Base-by-base conservation (phyloP, 179 eudicot species). In the Beta lomatogona region DNA sequence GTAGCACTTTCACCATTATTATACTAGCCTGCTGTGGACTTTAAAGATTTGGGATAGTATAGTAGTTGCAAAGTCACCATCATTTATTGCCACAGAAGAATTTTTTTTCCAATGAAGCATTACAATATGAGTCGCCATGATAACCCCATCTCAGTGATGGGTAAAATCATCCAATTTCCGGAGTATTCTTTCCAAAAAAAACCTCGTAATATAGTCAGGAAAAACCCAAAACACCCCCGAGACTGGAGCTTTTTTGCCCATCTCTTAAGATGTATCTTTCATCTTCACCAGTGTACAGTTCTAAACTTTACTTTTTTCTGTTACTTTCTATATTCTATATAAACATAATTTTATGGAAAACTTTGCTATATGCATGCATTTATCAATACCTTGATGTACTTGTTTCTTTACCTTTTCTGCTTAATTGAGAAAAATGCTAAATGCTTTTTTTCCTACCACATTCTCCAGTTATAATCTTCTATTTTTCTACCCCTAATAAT, bases 41-140 rank as follows among this genome's bases (percentile, higher is more conserved):
- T 79, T 77, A 76, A 82, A 82, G 82, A 31, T 80, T 83, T 85
- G 80, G 84, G 71, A 71, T 75, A 68, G 85, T 89, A 55, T 75
- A 68, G 85, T 89, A 55, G 91, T 84, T 89, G 87, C 83, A 85
- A 86, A 59, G 88, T 89, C 91, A 77, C 86, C 73, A 85, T 86
- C 92, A 86, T 79, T 85, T 31, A 80, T 80, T 82, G 57, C 77
- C 85, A 76, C 80, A 15, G 21, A 77, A 73, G 73, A 59, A 21
- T 5, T 73, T 53, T 25, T 44, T 52, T 7, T 53, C 41, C 41
- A 73, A 63, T 59, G 59, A 45, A n/a, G 73, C 41, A 28, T 63
- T 77, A 10, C 71, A 15, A 28, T 74, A 36, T 66, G 44, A 28
- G 44, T 28, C 22, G 25, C 9, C 6, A 31, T 65, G 13, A 65